Evolutionary conservation across 2,329 filamentous ascomycete genomes (phyloP).

Genomic region (Ophiocordyceps camponoti-floridani): DNA sequence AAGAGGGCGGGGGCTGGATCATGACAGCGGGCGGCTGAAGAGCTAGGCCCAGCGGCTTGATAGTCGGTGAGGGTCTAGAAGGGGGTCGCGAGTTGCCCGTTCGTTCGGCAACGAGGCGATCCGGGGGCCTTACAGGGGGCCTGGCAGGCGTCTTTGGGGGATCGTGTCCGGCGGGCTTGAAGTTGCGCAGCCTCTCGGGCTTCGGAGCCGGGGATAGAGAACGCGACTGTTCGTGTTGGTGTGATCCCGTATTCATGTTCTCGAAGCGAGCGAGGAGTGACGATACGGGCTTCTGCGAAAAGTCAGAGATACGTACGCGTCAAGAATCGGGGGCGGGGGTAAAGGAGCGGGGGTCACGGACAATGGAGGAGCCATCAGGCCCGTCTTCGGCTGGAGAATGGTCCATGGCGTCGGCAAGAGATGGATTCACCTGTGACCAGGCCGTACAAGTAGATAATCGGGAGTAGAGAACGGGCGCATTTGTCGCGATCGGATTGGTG

Average conservation of each 20-base stretch:
- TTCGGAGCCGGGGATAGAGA: constrained; percentile 22
- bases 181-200: constrained; percentile 22
- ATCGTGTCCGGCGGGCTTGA: constrained; percentile 19
- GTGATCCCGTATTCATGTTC: constrained; percentile 32
- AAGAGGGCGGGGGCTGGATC: constrained; percentile 53
- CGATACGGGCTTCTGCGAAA: constrained; percentile 55
- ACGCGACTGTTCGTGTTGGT: constrained; percentile 8
- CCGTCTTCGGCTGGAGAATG: constrained; percentile 25
- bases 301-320: constrained; percentile 1
- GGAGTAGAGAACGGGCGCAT: background rate
- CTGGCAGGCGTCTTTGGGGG: constrained; percentile 3
- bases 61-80: constrained; percentile 7
- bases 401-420: constrained; percentile 11
- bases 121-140: constrained; percentile 8
- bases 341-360: constrained; percentile 18
- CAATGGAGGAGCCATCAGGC: constrained; percentile 61
- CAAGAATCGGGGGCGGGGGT: background rate
- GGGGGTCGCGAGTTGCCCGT: constrained; percentile 6
- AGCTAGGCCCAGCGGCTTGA: constrained; percentile 8
- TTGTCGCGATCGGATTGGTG: background rate
- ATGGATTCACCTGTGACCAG: constrained; percentile 1
- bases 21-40: constrained; percentile 50
- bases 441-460: background rate
- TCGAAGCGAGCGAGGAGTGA: constrained; percentile 69
- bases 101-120: constrained; percentile 5